Evolutionary conservation across 2,329 filamentous ascomycete genomes (phyloP), one percentile per base, ranked within the genome.

Genomic region (Colletotrichum plurivorum): DNA sequence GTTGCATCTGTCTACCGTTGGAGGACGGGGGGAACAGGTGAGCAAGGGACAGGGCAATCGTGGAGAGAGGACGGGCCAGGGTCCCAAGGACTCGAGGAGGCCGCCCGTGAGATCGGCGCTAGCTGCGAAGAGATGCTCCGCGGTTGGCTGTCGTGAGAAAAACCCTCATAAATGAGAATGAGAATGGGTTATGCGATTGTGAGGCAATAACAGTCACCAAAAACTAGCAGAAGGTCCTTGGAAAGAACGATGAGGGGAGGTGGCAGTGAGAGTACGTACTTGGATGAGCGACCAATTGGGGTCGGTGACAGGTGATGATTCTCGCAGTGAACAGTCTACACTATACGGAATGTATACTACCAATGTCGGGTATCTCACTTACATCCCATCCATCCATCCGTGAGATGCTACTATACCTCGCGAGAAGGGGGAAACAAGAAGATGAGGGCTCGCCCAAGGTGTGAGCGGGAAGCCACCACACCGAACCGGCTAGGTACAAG

Each of bases 71-170:
- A 54, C 39, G 45, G 48, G 41, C 59, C 20, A n/a, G 59, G 49
- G 49, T 62, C 49, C n/a, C n/a, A 31, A 49, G 49, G 27, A 10
- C 27, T 31, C 22, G 7, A 53, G 59, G 59, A 62, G 59, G 59
- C 59, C 59, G 59, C 59, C 59, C 54, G 62, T 62, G 63, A 46
- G 57, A 67, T 67, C 43, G 63, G 51, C 63, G 31, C 63, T 62
- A 62, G 43, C 27, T 41, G 36, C 36, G 13, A 41, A 2, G 36
- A 3, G 3, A 2, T 22, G 22, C 27, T 31, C 8, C 41, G 12
- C 41, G 16, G 41, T 15, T 43, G 41, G 41, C 36, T 13, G 36
- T 41, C 36, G 36, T 43, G 27, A 31, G 27, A 31, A 31, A 31
- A 31, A 31, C 27, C 8, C 27, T 31, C 27, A 31, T 31, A 10